Base-by-base conservation (phyloP, 306 rosid species). In the Cicer chorassanicum region DNA sequence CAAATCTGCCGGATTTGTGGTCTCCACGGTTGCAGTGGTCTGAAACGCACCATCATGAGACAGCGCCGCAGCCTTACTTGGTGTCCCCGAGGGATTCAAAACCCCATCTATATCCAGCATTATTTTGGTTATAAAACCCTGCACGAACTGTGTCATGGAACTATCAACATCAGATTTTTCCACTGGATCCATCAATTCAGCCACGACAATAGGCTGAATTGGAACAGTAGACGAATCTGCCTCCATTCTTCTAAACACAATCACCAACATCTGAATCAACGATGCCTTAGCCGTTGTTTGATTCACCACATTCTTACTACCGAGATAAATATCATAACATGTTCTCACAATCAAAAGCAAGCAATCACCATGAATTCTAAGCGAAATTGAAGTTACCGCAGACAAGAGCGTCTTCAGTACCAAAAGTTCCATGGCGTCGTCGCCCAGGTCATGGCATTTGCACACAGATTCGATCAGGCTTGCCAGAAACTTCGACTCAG, bases 261-360 rank as follows among this genome's bases (percentile, higher is more conserved):
- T 95, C 77, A 95, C 97, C 56, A 95, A 67, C 98, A 95, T 95
- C 82, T 95, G 99, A 86, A 95, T 84, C 91, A 95, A 56, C 0
- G 99, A 95, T 1, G 98, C 99, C 69, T 95, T 95, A 1, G 99
- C 99, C 2, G 99, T 95, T 6, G 97, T 92, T 80, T 95, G 99
- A 82, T 95, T 95, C 73, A 95, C 98, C 49, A 92, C 84, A 56
- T 90, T 90, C 77, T 95, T 95, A 70, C 99, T 95, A 9, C 88
- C 93, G 9, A 92, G 74, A 67, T 92, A 95, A 57, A 95, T 87
- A 70, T 95, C 99, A 9, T 95, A 95, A 80, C 98, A 90, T 29
- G 98, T 92, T 80, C 95, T 87, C 80, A 95, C 98, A 65, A 95
- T 90, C 78, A 84, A 85, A 8, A 95, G 90, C 88, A 95, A 80